phyloP scores from a whole-genome alignment of 805 yeast genomes.

The Zygosaccharomyces gambellarensis region DNA sequence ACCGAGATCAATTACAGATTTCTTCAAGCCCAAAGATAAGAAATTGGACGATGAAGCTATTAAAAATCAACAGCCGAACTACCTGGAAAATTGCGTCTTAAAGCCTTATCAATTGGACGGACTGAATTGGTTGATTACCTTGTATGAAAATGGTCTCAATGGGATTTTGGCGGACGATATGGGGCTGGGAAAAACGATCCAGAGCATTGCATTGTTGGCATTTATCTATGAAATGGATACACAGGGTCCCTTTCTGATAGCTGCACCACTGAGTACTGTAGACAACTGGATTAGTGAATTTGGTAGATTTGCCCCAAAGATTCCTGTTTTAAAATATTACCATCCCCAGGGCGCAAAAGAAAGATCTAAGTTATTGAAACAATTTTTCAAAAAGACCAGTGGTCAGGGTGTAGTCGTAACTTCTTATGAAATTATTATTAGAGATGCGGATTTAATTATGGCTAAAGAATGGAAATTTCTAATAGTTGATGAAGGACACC shows the following conservation, averaged over 20 bases:
- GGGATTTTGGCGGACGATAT: conserved; percentile 96
- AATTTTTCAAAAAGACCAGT: conserved; percentile 39
- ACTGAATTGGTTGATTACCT: conserved; percentile 80
- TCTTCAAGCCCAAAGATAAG: conserved; percentile 17
- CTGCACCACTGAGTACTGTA: conserved; percentile 80
- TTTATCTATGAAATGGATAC: conserved; percentile 75
- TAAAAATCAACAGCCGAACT: conserved; percentile 47
- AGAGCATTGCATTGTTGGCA: conserved; percentile 73
- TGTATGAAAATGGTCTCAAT: conserved; percentile 89
- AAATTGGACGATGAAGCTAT: conserved; percentile 16
- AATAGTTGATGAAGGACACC: conserved; percentile 93
- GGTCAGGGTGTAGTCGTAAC: conserved; percentile 59
- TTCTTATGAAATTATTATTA: conserved; percentile 73
- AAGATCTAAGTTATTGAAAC: conserved; percentile 30
- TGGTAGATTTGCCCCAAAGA: conserved; percentile 61
- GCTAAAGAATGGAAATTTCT: conserved; percentile 68
- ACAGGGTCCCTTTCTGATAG: conserved; percentile 70
- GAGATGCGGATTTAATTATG: conserved; percentile 56
- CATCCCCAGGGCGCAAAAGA: conserved; percentile 51
- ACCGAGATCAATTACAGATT: conserved; percentile 20
- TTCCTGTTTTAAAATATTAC: conserved; percentile 58
- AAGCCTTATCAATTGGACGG: conserved; percentile 88
- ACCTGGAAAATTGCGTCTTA: conserved; percentile 54
- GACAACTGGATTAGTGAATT: conserved; percentile 82
- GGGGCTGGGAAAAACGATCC: conserved; percentile 95